Base-by-base conservation (phyloP, 139 green algal genomes). In the Chlamydomonas sphaeroides region DNA sequence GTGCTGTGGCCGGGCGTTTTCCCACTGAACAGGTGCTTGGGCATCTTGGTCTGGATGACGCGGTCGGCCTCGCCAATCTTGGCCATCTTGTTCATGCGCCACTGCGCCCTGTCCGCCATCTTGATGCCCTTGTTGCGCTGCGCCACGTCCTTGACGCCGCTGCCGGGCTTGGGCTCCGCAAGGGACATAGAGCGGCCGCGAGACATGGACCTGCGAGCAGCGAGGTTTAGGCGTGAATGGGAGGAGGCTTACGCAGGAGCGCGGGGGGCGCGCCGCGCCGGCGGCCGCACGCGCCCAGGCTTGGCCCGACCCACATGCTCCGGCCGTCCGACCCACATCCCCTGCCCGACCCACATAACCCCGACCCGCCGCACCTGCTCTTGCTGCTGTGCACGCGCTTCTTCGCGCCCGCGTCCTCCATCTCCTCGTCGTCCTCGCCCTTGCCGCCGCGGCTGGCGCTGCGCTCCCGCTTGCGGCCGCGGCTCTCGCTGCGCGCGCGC, bases 21-120 rank as follows among this genome's bases (percentile, higher is more conserved):
- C 33, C 97, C 97, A 33, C 84, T 92, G 86, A 99, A 96, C 59
- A 99, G 87, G 79, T 99, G 97, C 95, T 99, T 99, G 59, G 97
- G 97, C 90, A 95, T 98, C 85, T 95, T 96, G 71, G 93, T 98
- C 67, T 66, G 91, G 84, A 98, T 97, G 61, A 88, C 85, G 4
- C 94, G 71, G 82, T 98, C 93, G 1, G 78, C 88, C 87, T 97
- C 94, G 26, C 93, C 93, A 65, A 84, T 88, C 84, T 80, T 88
- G 42, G 91, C 93, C 70, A 89, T 82, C 91, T 95, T 95, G 86
- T 96, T 96, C 56, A 84, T 86, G 42, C 67, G 87, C 48, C 85
- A 79, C 88, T 98, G 93, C 65, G 90, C 89, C 84, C 93, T 94
- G 90, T 98, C 95, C 39, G 83, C 86, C 88, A 98, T 91, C 91